Conservation (phyloP, 2,329 filamentous ascomycete genomes). For the Knufia fluminis region DNA sequence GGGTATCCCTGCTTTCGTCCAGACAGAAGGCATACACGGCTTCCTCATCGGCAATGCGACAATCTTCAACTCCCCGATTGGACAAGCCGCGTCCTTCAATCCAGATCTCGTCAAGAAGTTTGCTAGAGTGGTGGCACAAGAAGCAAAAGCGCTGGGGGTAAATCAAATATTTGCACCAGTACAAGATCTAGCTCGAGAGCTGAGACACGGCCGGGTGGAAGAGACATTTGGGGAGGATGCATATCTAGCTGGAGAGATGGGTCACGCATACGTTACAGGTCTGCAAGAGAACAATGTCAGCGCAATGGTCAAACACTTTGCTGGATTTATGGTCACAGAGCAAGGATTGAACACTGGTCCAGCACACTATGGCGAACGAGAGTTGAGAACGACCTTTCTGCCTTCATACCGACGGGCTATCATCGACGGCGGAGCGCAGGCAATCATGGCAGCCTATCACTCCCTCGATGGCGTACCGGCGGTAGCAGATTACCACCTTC, state of each 20-base stretch:
- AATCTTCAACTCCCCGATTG: slow-evolving; percentile 71
- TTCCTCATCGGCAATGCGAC: slow-evolving; percentile 55
- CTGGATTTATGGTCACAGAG: slow-evolving; percentile 44
- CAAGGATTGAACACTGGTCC: too few relatives aligned
- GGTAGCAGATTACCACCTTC: too few relatives aligned
- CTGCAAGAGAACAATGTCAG: slow-evolving; percentile 58
- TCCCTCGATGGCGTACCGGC: too few relatives aligned
- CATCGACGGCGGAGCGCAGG: too few relatives aligned
- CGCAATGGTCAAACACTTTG: slow-evolving; percentile 64
- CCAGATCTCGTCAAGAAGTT: slow-evolving; percentile 55
- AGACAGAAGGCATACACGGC: slow-evolving; percentile 60
- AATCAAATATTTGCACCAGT: slow-evolving; percentile 66
- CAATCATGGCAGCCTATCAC: too few relatives aligned
- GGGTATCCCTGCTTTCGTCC: slow-evolving; percentile 64
- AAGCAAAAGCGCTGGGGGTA: slow-evolving; percentile 57
- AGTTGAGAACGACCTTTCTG: too few relatives aligned
- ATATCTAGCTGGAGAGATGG: slow-evolving; percentile 59
- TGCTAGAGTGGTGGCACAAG: slow-evolving; percentile 55
- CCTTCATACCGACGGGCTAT: too few relatives aligned
- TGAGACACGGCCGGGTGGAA: slow-evolving; percentile 64
- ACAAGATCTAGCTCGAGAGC: slow-evolving; percentile 60
- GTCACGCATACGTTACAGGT: slow-evolving; percentile 51
- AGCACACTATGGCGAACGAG: too few relatives aligned
- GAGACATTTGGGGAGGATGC: slow-evolving; percentile 64
- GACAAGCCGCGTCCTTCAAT: slow-evolving; percentile 62